Conservation (phyloP, 306 rosid genomes). For the Fragaria ananassa region DNA sequence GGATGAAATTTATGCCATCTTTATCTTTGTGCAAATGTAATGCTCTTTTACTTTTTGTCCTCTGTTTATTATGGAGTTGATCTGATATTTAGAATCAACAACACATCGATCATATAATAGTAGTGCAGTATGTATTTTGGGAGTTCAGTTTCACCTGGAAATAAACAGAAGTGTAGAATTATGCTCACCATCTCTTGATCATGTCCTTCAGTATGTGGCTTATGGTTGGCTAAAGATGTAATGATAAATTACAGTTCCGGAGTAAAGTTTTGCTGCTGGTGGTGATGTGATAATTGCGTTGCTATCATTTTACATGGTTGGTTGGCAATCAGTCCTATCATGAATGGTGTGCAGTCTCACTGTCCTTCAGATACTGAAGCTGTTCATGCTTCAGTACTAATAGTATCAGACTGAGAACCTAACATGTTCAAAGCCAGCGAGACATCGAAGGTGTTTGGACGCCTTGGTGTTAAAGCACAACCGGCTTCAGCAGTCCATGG, state of each 20-base stretch:
- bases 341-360: background rate
- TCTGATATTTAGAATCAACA: background rate
- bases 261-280: background rate
- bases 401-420: background rate
- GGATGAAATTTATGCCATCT: background rate
- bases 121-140: background rate
- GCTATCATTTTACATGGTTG: background rate
- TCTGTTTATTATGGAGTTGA: background rate
- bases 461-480: background rate
- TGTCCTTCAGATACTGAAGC: background rate
- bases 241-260: background rate
- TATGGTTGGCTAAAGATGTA: background rate
- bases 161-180: background rate
- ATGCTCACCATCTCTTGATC: background rate
- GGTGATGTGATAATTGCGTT: background rate
- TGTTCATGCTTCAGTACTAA: background rate
- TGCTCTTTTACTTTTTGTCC: background rate
- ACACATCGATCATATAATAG: background rate
- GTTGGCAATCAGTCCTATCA: background rate
- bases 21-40: background rate
- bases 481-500: background rate
- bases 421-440: background rate
- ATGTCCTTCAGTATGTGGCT: background rate
- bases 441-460: background rate
- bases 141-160: background rate